A percentile compares a stretch with the other conserved stretches of the same genome.
phyloP scores from a whole-genome alignment of 306 rosid genomes.

The Cicer chorassanicum region DNA sequence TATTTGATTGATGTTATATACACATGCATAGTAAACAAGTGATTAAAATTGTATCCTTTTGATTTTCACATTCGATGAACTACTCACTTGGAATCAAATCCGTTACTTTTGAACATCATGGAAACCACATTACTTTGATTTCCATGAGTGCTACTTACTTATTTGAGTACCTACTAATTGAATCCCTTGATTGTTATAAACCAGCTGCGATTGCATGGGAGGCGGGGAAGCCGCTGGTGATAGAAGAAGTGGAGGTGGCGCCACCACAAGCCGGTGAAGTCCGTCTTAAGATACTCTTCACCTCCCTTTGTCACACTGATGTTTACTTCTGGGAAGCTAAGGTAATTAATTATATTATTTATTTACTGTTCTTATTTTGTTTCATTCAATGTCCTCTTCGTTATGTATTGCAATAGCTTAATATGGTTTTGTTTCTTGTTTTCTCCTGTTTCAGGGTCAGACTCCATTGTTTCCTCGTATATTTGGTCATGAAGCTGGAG shows the following conservation, averaged over 20 bases:
- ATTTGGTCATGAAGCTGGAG: conserved; percentile 96
- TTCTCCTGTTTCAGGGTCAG: conserved; percentile 66
- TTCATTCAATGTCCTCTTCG: neutral
- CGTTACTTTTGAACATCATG: too few species aligned
- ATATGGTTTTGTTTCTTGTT: neutral
- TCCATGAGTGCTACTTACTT: neutral
- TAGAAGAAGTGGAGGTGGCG: conserved; percentile 60
- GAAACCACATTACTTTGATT: too few species aligned
- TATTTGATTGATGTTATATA: too few species aligned
- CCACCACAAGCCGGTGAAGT: conserved; percentile 62
- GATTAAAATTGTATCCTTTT: too few species aligned
- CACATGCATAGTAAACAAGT: too few species aligned
- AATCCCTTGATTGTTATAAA: conserved; percentile 3
- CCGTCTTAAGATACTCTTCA: conserved; percentile 59
- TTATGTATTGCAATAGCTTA: conserved; percentile 1
- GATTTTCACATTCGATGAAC: too few species aligned
- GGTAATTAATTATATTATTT: conserved; percentile 36
- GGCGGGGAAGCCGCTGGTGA: conserved; percentile 58
- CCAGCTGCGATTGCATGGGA: conserved; percentile 63
- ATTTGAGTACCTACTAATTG: neutral
- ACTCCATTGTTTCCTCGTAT: conserved; percentile 89
- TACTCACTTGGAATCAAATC: too few species aligned
- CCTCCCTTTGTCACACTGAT: conserved; percentile 64
- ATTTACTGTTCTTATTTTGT: neutral
- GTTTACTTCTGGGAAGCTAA: conserved; percentile 65